Base-by-base conservation (phyloP, 2,329 filamentous ascomycete species). In the Hortaea sp. region DNA sequence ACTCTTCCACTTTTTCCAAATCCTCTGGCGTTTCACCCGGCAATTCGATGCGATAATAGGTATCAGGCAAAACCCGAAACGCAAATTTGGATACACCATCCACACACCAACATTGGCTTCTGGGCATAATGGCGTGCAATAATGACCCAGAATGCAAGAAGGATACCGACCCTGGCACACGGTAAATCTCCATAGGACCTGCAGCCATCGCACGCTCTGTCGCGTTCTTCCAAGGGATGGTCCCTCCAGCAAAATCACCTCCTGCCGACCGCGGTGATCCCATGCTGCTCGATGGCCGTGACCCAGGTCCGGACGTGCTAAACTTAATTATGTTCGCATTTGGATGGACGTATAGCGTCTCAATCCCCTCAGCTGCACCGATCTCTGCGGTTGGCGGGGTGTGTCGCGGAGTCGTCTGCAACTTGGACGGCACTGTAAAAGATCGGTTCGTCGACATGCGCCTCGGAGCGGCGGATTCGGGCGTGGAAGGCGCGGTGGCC, bases 31-130 rank as follows among this genome's bases (percentile, higher is more conserved):
- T 77, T 32, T 73, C 72, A 11, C 79, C 75, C 0, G 88, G 85
- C 5, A 95, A 69, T 61, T 95, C 89, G 57, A 95, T 92, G 53
- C 89, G 81, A 76, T 92, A 95, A 64, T 92, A 95, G 39, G 84
- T 83, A 29, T 89, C 83, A 39, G 83, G 79, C 20, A 88, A 76
- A 53, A 94, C 87, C 53, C 89, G 84, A 49, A 95, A 69, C n/a
- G 94, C 84, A 56, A 94, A 95, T 56, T 82, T 88, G 37, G 84
- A 84, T 46, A 82, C 77, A 47, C 87, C 84, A 63, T 94, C 86
- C 30, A 95, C 84, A 63, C 85, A 94, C 89, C 89, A 95, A 62
- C 85, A 94, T 66, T 95, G 88, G 48, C 88, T 94, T 63, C 87
- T 87, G 27, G 86, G 87, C 44, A 95, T 69, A 51, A 95, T 92